Evolutionary conservation across 495 filamentous ascomycete genomes (phyloP), one percentile per base, ranked within the genome.

Genomic region (Platismatia glauca): DNA sequence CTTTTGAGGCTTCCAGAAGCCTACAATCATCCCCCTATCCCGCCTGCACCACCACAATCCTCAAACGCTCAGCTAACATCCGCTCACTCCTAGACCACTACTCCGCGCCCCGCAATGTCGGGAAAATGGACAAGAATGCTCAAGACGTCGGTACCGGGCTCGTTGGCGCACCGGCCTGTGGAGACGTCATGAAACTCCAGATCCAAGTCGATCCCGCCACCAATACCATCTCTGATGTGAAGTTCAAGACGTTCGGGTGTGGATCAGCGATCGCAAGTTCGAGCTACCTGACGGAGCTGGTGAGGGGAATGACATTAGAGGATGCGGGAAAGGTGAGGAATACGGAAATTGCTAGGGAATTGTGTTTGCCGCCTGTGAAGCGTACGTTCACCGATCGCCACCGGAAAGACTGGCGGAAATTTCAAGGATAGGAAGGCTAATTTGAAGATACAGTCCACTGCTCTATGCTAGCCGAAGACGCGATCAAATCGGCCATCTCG

Each of bases 231-330:
- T 84, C 83, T 65, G 95, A 99, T 65, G 91, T 96, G 68, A 91
- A 92, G 73, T 96, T 95, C 82, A 95, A 99, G 85, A 97, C 95
- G 0, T 99, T 99, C 72, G 95, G 95, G 22, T 99, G 95, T 74
- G 95, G 95, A 22, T 90, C 86, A 48, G 95, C 95, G 38, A 99
- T 99, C 74, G 91, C 91, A 41, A 90, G 86, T 37, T 90, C 85
- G 16, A 90, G 86, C 66, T 97, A 97, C 70, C 72, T 97, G 67
- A 97, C 93, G 18, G 91, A 96, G 74, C 79, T 97, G 55, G 89
- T 97, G 57, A 39, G 60, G 39, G 93, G 93, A 16, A 97, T 96
- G 94, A 93, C 88, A n/a, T 78, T 98, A 62, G 92, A 97, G 55
- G 87, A 97, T 72, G 94, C 94, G 24, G 85, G 85, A 18, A 88